phyloP scores from a whole-genome alignment of 1,139 yeast species.

The Suhomyces guaymorum region DNA sequence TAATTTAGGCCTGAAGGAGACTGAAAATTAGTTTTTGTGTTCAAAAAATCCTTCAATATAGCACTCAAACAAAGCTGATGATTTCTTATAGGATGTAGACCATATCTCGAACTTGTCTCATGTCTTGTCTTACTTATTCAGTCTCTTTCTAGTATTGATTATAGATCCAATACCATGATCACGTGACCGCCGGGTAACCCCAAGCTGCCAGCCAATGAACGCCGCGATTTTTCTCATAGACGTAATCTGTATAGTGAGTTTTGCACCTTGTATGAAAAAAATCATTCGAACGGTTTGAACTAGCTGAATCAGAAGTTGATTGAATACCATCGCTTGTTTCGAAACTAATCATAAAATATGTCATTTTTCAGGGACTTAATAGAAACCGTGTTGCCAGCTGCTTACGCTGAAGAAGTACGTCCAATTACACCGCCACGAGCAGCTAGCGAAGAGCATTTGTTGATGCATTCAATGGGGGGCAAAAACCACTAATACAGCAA shows the following conservation, averaged over 20 bases:
- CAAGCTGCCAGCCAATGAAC: slow-evolving; percentile 27
- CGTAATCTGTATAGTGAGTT: slow-evolving; percentile 12
- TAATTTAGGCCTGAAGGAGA: no score
- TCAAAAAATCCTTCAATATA: no score
- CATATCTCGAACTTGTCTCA: no score
- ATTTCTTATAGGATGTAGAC: no score
- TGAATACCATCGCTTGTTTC: slow-evolving; percentile 4
- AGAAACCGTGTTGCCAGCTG: slow-evolving; percentile 81
- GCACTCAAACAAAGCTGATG: no score
- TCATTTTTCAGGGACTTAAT: slow-evolving; percentile 74
- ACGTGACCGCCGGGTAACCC: slow-evolving; percentile 12
- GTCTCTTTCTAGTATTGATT: no score
- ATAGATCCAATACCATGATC: no score
- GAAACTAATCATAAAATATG: slow-evolving; percentile 25
- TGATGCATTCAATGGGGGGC: neutral
- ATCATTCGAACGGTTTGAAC: slow-evolving; percentile 8
- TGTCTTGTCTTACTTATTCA: no score
- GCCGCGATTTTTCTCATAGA: slow-evolving; percentile 26
- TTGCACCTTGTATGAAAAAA: slow-evolving; percentile 15
- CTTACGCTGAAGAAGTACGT: slow-evolving; percentile 81
- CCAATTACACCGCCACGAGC: neutral
- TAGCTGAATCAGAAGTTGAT: slow-evolving; percentile 6
- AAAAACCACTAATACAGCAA: no score
- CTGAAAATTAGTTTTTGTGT: no score
- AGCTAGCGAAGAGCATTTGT: neutral